A percentile compares a stretch with the other conserved stretches of the same genome.
phyloP scores from a whole-genome alignment of 1,139 yeast species.

The Geotrichum cucujoidarum region DNA sequence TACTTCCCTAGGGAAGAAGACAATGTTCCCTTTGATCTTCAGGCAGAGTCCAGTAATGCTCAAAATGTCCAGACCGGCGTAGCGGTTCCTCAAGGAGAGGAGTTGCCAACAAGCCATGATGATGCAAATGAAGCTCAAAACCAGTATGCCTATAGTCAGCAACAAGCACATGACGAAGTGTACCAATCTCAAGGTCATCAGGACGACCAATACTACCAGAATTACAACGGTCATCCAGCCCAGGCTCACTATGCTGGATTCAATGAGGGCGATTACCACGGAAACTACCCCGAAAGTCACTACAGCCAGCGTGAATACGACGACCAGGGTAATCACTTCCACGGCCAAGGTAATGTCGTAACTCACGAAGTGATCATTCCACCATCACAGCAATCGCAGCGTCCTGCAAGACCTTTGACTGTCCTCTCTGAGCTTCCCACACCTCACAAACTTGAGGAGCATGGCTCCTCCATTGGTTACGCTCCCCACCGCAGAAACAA shows the following conservation, averaged over 20 bases:
- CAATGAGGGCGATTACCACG: neutral
- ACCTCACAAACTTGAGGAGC: slow-evolving; percentile 33
- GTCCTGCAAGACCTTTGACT: slow-evolving; percentile 23
- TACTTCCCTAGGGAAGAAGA: slow-evolving; percentile 28
- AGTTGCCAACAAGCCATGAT: no score
- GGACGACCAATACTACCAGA: neutral
- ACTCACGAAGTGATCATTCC: slow-evolving; percentile 7
- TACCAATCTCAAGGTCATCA: neutral
- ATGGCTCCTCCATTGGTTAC: slow-evolving; percentile 29
- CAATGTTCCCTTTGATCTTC: no score
- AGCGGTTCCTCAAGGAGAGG: no score
- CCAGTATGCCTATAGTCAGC: slow-evolving; percentile 1
- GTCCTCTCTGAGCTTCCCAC: slow-evolving; percentile 31
- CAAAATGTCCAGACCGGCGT: slow-evolving; percentile 4
- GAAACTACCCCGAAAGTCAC: neutral
- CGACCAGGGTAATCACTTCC: neutral
- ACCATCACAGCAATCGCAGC: slow-evolving; percentile 13
- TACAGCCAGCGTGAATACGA: neutral
- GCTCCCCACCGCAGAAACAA: slow-evolving; percentile 31
- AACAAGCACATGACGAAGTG: neutral
- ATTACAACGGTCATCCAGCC: neutral
- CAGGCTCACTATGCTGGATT: neutral
- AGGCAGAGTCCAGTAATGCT: neutral
- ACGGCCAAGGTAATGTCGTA: neutral
- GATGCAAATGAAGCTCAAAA: neutral